Percentiles rank a stretch among this genome's conserved stretches.
Evolutionary conservation across 179 eudicot species (phyloP).

Genomic region (Amaranthus tricolor): DNA sequence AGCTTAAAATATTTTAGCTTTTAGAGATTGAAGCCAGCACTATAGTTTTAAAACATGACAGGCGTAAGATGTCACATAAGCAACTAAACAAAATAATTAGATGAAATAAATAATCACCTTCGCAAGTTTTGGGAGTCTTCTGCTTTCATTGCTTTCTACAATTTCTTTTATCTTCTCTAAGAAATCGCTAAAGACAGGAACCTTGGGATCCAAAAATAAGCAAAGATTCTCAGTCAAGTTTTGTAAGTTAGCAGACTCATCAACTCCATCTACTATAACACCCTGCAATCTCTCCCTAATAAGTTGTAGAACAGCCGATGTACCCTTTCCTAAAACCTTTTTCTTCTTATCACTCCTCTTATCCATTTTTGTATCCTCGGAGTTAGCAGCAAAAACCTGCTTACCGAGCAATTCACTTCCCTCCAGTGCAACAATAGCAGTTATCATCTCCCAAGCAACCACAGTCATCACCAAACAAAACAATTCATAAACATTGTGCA

Average conservation of each 20-base stretch:
- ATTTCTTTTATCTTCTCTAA: slow-evolving; percentile 69
- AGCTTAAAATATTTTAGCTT: background rate
- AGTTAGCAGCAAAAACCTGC: slow-evolving; percentile 21
- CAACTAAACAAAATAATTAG: background rate
- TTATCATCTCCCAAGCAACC: slow-evolving; percentile 67
- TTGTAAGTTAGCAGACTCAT: slow-evolving; percentile 26
- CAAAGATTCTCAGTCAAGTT: slow-evolving; percentile 36
- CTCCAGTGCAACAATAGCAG: slow-evolving; percentile 55
- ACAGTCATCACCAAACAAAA: slow-evolving; percentile 38
- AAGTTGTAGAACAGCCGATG: slow-evolving; percentile 48
- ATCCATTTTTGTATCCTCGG: slow-evolving; percentile 31
- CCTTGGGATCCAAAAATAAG: slow-evolving; percentile 55
- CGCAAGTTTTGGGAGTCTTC: slow-evolving; percentile 92
- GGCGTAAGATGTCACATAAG: background rate
- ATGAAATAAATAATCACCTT: slow-evolving; percentile 46
- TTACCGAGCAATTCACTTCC: slow-evolving; percentile 41
- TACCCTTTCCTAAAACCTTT: slow-evolving; percentile 77
- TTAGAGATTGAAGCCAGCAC: background rate
- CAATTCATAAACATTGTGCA: slow-evolving; percentile 47
- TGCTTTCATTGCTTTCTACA: slow-evolving; percentile 88
- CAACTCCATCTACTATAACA: slow-evolving; percentile 22
- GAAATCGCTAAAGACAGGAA: slow-evolving; percentile 39
- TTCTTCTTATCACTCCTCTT: slow-evolving; percentile 70
- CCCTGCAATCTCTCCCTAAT: slow-evolving; percentile 52
- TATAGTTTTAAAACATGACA: background rate